Base-by-base conservation (phyloP, 805 yeast genomes). In the Lachancea fermentati region DNA sequence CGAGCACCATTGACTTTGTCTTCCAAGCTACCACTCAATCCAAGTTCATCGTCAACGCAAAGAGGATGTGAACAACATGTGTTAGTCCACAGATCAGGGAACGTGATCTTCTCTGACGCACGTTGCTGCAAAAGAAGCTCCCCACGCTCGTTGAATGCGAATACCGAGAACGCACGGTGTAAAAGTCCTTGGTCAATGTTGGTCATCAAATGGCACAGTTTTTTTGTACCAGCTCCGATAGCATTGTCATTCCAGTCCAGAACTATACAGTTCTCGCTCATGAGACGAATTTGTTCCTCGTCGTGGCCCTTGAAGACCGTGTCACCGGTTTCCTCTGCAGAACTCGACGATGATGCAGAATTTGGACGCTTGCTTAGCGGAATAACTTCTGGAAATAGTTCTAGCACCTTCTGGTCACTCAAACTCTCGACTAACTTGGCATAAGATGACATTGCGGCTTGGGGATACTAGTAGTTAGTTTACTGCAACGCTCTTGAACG, bases 11-110 rank as follows among this genome's bases (percentile, higher is more conserved):
- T 63, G 5, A 91, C 69, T 6, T 94, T 85, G 26, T 71, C 66
- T 4, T 67, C 63, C 43, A 89, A 69, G 35, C 66, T 64, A 26
- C 58, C 54, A 3, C 47, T 44, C 31, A 67, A 57, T 8, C 97
- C 97, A 58, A 88, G 68, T 63, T 93, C 99, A 28, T 77, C 68
- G 29, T 80, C 74, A 26, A 87, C 77, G 40, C 96, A 87, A 39
- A 93, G 71, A 7, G 99, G 99, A 62, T 93, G 99, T 1, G 97
- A 89, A 63, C 99, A 93, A 66, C 99, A 93, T 2, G 99, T 93
- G 63, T 93, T 93, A 18, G 99, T 93, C 99, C 99, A 93, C 82
- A 89, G 79, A 43, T 79, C 79, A 1, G 97, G 95, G 65, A 93
- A 93, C 1, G 99, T 93, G 67, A 93, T 93, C 63, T 93, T 93